Base-by-base conservation (phyloP, 1,284 basidiomycete genomes). In the Fistulinella cinereoalba region DNA sequence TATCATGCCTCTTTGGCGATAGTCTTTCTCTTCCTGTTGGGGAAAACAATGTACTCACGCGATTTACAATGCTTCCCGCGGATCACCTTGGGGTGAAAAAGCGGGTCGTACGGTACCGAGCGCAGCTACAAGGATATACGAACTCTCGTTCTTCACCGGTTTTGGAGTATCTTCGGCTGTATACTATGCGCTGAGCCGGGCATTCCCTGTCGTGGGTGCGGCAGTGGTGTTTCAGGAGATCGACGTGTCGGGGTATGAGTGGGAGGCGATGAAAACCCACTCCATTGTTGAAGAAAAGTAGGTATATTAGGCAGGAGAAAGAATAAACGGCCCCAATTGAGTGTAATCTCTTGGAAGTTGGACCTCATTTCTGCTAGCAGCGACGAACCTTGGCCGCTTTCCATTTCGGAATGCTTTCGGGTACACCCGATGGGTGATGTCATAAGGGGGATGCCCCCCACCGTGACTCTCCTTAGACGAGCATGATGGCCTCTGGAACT, bases 111-210 rank as follows among this genome's bases (percentile, higher is more conserved):
- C 61, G 0, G 85, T 89, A 8, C 79, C 82, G 6, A 57, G 83
- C 22, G 76, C 77, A 10, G 85, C 85, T 3, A 85, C 80, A 29
- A 75, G 79, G 42, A 77, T 89, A 54, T 88, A 88, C 65, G 71
- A 85, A 51, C 76, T 86, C 70, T 81, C 84, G 15, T 91, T 89
- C 74, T 84, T 90, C 66, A 87, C 85, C 3, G 88, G 88, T 23
- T 88, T 88, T 55, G 80, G 80, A 32, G 76, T 85, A 34, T 86
- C 88, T 1, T 72, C 76, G 7, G 45, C 85, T 50, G 62, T 85
- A 37, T 92, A 92, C 66, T 80, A 72, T 56, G 24, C 67, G 34
- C 72, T 85, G 43, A 86, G 82, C 67, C 55, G 65, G 41, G 39
- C 75, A 21, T 85, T 77, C 64, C 86, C 87, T 8, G 76, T 80